Percentiles rank a stretch among this genome's conserved stretches.
phyloP scores from a whole-genome alignment of 2,329 filamentous ascomycete species.

The Penicillium sp. region DNA sequence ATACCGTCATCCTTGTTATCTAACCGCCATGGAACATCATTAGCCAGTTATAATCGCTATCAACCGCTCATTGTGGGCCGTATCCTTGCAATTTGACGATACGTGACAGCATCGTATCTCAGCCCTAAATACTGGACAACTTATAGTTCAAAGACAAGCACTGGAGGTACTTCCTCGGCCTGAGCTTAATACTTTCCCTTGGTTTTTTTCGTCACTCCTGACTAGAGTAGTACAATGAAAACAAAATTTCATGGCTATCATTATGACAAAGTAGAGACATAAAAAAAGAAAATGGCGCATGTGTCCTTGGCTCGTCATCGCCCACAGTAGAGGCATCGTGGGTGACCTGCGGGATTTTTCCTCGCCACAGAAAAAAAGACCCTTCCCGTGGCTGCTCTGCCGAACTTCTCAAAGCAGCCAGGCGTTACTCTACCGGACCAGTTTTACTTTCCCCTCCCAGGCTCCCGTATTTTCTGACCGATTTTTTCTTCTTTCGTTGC shows the following conservation, averaged over 20 bases:
- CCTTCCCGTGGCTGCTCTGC: neutral
- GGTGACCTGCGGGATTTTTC: slow-evolving; percentile 25
- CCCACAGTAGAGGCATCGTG: slow-evolving; percentile 9
- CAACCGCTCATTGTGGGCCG: too few relatives aligned
- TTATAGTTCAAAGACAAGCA: too few relatives aligned
- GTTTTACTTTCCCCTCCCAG: neutral
- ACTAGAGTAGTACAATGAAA: neutral
- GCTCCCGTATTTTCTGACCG: slow-evolving; percentile 5
- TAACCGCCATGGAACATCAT: neutral
- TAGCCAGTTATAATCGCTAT: slow-evolving; percentile 10
- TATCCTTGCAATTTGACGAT: slow-evolving; percentile 2
- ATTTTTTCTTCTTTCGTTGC: neutral
- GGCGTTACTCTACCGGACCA: neutral
- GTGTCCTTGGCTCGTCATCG: slow-evolving; percentile 9
- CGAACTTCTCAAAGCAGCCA: slow-evolving; percentile 4
- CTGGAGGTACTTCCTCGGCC: neutral
- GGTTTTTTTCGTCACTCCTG: too few relatives aligned
- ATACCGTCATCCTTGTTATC: slow-evolving; percentile 11
- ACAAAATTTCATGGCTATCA: neutral
- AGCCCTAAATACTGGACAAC: slow-evolving; percentile 12
- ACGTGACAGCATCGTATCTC: slow-evolving; percentile 7
- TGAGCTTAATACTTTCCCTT: neutral
- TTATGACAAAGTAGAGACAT: neutral
- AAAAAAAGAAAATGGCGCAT: slow-evolving; percentile 19
- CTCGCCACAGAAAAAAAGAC: slow-evolving; percentile 14